These are phyloP conservation scores for Fusarium sp. DNA, from an alignment of 2,329 filamentous ascomycete genomes.

Conservation along the genomic window DNA sequence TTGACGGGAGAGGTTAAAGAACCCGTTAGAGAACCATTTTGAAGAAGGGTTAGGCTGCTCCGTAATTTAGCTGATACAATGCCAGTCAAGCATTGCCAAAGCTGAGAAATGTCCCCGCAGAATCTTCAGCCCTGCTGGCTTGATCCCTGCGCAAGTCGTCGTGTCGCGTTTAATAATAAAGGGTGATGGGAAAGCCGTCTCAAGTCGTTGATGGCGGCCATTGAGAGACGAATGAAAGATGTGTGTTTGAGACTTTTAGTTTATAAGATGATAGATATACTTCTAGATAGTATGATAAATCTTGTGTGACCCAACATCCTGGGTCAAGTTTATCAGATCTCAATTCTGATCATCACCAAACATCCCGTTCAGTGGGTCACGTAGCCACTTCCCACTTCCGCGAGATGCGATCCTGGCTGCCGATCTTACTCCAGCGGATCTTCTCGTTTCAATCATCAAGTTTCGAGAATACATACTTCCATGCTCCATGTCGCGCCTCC, in stretches of 20 bases:
- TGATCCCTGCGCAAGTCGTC: slow-evolving; percentile 5
- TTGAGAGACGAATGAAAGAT: neutral
- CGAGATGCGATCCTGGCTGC: slow-evolving; percentile 4
- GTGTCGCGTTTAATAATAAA: neutral
- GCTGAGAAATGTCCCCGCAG: slow-evolving; percentile 1
- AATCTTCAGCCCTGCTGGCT: slow-evolving; percentile 22
- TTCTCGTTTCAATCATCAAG: neutral
- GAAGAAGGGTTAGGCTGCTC: neutral
- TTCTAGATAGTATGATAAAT: neutral
- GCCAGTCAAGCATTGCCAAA: slow-evolving; percentile 6
- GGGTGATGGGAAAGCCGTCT: neutral
- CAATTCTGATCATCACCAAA: neutral
- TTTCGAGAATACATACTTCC: neutral
- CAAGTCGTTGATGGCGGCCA: neutral
- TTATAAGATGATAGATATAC: neutral
- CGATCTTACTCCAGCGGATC: slow-evolving; percentile 13
- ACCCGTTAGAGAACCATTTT: neutral
- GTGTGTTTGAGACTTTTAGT: neutral
- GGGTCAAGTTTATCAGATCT: neutral
- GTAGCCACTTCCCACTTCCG: neutral
- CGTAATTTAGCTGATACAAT: slow-evolving; percentile 21
- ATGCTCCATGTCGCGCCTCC: no score
- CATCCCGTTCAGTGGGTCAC: neutral
- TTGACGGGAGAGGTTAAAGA: neutral
- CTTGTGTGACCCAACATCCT: neutral